Base-by-base conservation (phyloP, 2,329 filamentous ascomycete species). In the Aspergillus neoniger region DNA sequence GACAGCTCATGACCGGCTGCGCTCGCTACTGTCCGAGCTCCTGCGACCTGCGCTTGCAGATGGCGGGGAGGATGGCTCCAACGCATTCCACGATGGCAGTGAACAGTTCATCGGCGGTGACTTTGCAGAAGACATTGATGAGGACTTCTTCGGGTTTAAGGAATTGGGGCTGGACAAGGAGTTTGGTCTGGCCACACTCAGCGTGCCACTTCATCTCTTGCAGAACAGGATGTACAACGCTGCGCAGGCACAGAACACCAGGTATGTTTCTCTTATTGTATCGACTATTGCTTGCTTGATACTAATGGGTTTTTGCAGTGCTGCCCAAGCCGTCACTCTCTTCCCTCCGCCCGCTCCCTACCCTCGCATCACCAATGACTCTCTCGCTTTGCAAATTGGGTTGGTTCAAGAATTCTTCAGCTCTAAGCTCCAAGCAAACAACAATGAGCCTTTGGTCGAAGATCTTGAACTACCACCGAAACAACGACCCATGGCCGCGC, bases 61-160 rank as follows among this genome's bases (percentile, higher is more conserved):
- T 69, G 87, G 85, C 48, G 90, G 90, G 38, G 85, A 86, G 32
- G 95, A 98, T 72, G 95, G 93, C 38, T 92, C 89, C 4, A 91
- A 90, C 59, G 91, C 92, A 6, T 99, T 99, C 82, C 92, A 96
- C 64, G 95, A 99, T 70, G 94, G 93, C 65, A 96, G 92, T 76
- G 95, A 99, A 65, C 95, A 98, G 73, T 99, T 98, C 69, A 88
- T 97, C 51, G 92, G 91, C 49, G 95, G 95, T 63, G 95, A 99
- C 76, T 99, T 99, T 74, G 95, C 95, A 0, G 95, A 97, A 74
- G 95, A 99, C 69, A 90, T 99, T 12, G 94, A 93, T 63, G 95
- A 99, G 80, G 95, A 99, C 79, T 99, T 97, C 85, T 99, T 99
- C 72, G 95, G 95, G 28, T 98, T 99, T 85, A 93, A 92, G 73